Evolutionary conservation across 2,329 filamentous ascomycete genomes (phyloP).

Genomic region (Cordyceps cicadae): DNA sequence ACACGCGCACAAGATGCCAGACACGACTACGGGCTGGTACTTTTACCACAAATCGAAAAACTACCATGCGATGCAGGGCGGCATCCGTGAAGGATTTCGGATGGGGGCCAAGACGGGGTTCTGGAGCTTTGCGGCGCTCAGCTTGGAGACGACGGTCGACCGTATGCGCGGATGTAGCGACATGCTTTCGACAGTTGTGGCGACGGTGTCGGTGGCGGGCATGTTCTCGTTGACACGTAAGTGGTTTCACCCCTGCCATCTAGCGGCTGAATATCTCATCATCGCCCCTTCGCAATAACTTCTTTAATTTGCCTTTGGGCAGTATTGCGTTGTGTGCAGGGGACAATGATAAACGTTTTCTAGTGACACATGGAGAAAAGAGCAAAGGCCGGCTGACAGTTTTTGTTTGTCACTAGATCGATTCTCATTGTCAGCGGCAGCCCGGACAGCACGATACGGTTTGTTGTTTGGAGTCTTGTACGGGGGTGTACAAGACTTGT

Average conservation of each 20-base stretch:
- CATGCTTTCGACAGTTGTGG: slow-evolving; percentile 70
- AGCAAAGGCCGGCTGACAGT: not conserved
- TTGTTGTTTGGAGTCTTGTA: slow-evolving; percentile 71
- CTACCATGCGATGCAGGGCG: slow-evolving; percentile 74
- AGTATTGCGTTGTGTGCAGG: not conserved
- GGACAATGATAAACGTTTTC: not conserved
- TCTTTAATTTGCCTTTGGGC: not conserved
- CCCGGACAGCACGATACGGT: slow-evolving; percentile 71
- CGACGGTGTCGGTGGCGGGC: slow-evolving; percentile 76
- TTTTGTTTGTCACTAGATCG: slow-evolving; percentile 45
- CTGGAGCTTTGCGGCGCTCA: slow-evolving; percentile 69
- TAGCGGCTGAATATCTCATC: not conserved
- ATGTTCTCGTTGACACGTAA: slow-evolving; percentile 79
- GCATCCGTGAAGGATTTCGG: slow-evolving; percentile 66
- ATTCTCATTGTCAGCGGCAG: slow-evolving; percentile 68
- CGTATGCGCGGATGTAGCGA: slow-evolving; percentile 61
- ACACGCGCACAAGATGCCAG: slow-evolving; percentile 88
- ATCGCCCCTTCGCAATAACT: not conserved
- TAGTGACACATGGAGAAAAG: not conserved
- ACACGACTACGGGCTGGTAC: slow-evolving; percentile 80
- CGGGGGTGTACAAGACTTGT: slow-evolving; percentile 69
- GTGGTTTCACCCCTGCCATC: slow-evolving; percentile 23
- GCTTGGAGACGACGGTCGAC: slow-evolving; percentile 80
- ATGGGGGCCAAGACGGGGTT: slow-evolving; percentile 64
- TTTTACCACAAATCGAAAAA: slow-evolving; percentile 99